Base-by-base conservation (phyloP, 2,329 filamentous ascomycete species). In the Fusarium anguioides region DNA sequence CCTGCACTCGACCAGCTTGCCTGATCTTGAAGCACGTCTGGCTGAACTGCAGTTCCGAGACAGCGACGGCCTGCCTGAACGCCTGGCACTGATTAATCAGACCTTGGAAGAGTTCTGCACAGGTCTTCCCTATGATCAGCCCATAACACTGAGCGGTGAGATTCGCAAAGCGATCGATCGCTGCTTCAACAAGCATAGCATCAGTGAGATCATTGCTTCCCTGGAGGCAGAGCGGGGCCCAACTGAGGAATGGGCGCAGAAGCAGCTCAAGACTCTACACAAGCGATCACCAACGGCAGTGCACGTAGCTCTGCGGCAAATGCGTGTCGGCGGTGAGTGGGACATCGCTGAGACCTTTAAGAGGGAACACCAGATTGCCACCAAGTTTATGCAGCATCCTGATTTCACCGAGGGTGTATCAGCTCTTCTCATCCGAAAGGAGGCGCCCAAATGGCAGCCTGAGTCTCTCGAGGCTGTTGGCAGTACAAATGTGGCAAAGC, bases 341-440 rank as follows among this genome's bases (percentile, higher is more conserved):
- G 84, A 85, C 66, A 97, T 99, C 72, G 82, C 86, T 17, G 87
- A 97, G 79, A 89, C 95, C 1, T 99, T 98, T 84, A 84, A 89
- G 75, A 89, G 89, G 66, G 96, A 99, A 82, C 87, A 96, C 79
- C 86, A 91, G 75, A 93, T 99, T 60, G 94, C 95, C 3, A 82
- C 86, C 59, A 87, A 89, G 66, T 98, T 99, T 82, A 98, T 99
- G 95, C 84, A 85, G 56, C 91, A 96, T 77, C 91, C 88, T 6
- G 96, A 99, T 79, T 99, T 99, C 75, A 89, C 89, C 40, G 93
- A 97, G 80, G 96, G 96, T 52, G 95, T 99, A n/a, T 88, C 88
- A 49, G 90, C 93, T 23, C 86, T 91, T 46, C 85, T 99, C 37
- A 86, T 96, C 72, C 85, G 88, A 74, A 93, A 93, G 80, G 71